Conservation (phyloP, 2,329 filamentous ascomycete species). For the Orbilia oligospora region DNA sequence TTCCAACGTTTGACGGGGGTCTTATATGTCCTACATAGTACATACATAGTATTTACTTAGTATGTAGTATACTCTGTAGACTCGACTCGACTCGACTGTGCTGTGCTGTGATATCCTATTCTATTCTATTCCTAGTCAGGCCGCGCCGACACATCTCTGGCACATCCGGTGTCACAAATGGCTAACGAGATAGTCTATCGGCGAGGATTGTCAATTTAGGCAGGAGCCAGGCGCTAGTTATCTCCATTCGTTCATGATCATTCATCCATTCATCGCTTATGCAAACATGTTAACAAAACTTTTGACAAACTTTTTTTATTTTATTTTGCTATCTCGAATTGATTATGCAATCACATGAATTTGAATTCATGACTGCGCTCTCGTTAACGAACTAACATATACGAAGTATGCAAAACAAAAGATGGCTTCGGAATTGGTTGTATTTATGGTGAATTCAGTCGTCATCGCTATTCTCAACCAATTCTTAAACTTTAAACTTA, state of each 20-base stretch:
- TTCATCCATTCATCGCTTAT: background rate
- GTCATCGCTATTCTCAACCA: background rate
- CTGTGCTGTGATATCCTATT: too few species aligned
- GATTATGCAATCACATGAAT: too few species aligned
- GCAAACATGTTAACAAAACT: background rate
- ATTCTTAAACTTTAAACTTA: too few species aligned
- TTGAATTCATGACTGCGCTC: too few species aligned
- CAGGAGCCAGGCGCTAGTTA: constrained; percentile 1
- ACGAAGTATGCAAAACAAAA: background rate
- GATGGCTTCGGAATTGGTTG: background rate
- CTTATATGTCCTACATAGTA: too few species aligned
- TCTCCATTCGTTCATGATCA: constrained; percentile 9
- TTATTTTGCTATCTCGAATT: too few species aligned
- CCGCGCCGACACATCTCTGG: constrained; percentile 37
- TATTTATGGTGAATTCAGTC: background rate
- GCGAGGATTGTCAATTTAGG: constrained; percentile 25
- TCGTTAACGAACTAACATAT: too few species aligned
- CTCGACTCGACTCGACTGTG: too few species aligned
- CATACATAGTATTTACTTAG: too few species aligned
- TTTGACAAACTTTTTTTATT: background rate
- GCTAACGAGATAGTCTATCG: constrained; percentile 18
- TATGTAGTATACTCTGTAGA: too few species aligned
- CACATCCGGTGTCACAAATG: constrained; percentile 27
- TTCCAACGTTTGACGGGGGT: constrained; percentile 45
- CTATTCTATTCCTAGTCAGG: constrained; percentile 9